A percentile compares a stretch with the other conserved stretches of the same genome.
Conservation (phyloP, 192 early-diverging fungal genomes). For the Coemansia sp. region DNA sequence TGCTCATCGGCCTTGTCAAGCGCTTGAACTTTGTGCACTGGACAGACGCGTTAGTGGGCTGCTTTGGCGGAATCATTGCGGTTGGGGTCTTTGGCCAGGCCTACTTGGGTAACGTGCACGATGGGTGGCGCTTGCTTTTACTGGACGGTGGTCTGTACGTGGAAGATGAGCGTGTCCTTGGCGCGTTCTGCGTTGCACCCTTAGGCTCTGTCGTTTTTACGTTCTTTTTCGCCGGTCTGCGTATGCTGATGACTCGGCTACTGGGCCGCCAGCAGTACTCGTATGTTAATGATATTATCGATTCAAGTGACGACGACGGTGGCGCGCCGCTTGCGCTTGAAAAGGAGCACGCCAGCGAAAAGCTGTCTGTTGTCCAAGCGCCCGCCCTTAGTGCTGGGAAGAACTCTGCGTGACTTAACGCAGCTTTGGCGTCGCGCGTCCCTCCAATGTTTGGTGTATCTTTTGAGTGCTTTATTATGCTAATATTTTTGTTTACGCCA, state of each 20-base stretch:
- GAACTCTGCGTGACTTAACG: not conserved
- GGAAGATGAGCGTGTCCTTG: conserved; percentile 55
- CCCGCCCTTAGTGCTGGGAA: too few species aligned
- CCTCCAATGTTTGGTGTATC: not conserved
- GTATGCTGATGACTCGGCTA: conserved; percentile 18
- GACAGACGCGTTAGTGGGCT: conserved; percentile 53
- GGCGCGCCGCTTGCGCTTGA: not conserved
- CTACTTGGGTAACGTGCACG: conserved; percentile 50
- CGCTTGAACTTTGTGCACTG: conserved; percentile 54
- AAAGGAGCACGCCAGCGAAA: conserved; percentile 1
- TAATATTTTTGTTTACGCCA: not conserved
- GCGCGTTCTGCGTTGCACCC: conserved; percentile 57
- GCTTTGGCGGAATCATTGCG: conserved; percentile 54
- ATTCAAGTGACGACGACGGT: not conserved
- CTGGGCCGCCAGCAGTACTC: conserved; percentile 31
- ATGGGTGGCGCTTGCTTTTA: conserved; percentile 50
- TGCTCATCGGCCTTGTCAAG: conserved; percentile 54
- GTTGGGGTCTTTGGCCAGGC: conserved; percentile 55
- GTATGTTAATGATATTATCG: conserved; percentile 19
- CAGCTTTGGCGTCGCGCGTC: not conserved
- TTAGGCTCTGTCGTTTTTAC: conserved; percentile 45
- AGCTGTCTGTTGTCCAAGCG: not conserved
- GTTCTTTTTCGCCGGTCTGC: conserved; percentile 39
- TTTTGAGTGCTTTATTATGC: not conserved
- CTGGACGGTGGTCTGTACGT: conserved; percentile 54